Evolutionary conservation across 805 yeast genomes (phyloP), one percentile per base, ranked within the genome.

Genomic region (Pichia scutulata): DNA sequence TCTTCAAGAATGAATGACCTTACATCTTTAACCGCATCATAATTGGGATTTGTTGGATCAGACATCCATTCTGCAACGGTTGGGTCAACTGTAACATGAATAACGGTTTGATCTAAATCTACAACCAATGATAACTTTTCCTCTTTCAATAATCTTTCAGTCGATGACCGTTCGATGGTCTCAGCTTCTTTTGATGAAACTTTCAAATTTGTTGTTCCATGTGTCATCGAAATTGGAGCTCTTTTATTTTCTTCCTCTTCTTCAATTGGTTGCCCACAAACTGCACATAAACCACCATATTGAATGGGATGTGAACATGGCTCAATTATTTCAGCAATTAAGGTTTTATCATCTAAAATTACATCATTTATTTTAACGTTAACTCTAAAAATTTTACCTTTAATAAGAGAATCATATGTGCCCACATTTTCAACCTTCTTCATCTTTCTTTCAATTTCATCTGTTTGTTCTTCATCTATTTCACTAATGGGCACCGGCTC

Each of bases 21-120:
- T 4, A 93, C 97, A 62, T 90, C 96, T 64, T 83, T 82, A 28
- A 93, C 80, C 2, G 92, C 84, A 3, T 81, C 83, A 62, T 86
- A 86, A 61, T 93, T 89, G 7, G 97, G 96, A 58, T 88, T 87
- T 6, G 73, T 66, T 3, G 89, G 84, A 60, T 93, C 97, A 46
- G 76, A 75, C 75, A 86, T 89, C 99, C 99, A 93, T 61, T 88
- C 96, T 0, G 93, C 93, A 28, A 93, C 95, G 0, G 97, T 89
- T 0, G 97, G 97, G 64, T 93, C 99, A 18, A 92, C 97, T 6
- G 97, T 92, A 41, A 97, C 96, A 62, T 93, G 99, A 30, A 93
- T 92, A 6, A 93, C 95, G 0, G 99, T 93, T 66, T 93, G 99
- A 70, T 93, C 99, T 55, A 93, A 74, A 72, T 93, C 99, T 6